Conservation (phyloP, 2,329 filamentous ascomycete genomes). For the Fusarium heterosporum region DNA sequence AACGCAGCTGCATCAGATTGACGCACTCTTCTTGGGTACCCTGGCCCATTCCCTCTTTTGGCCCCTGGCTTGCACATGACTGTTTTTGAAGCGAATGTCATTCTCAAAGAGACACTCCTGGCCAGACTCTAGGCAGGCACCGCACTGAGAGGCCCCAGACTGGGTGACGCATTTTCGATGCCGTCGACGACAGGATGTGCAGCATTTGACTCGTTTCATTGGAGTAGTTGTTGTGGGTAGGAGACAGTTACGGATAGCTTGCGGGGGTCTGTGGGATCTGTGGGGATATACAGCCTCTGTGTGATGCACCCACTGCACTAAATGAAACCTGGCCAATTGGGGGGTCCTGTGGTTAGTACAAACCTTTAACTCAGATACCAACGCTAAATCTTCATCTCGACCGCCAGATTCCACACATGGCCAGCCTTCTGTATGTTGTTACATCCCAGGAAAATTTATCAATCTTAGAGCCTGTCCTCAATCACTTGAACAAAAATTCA, state of each 20-base stretch:
- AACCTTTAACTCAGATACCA: neutral
- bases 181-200: neutral
- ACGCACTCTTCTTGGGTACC: neutral
- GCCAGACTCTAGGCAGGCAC: neutral
- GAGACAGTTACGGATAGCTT: neutral
- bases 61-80: fast-evolving
- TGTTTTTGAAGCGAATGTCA: slow-evolving; percentile 18
- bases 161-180: slow-evolving; percentile 11
- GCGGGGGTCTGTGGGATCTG: neutral
- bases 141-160: neutral
- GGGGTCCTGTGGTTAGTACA: neutral
- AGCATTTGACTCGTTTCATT: slow-evolving; percentile 11
- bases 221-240: neutral
- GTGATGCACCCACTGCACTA: too few relatives aligned
- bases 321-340: neutral
- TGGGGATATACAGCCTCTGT: neutral
- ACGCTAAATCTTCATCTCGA: neutral
- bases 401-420: too few relatives aligned
- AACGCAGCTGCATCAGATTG: neutral
- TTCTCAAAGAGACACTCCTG: slow-evolving; percentile 4
- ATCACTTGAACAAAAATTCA: too few relatives aligned
- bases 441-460: too few relatives aligned
- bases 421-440: too few relatives aligned
- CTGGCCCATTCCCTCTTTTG: neutral
- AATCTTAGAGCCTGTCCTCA: too few relatives aligned